phyloP scores from a whole-genome alignment of 2,329 filamentous ascomycete genomes.

The Scleromitrula shiraiana region DNA sequence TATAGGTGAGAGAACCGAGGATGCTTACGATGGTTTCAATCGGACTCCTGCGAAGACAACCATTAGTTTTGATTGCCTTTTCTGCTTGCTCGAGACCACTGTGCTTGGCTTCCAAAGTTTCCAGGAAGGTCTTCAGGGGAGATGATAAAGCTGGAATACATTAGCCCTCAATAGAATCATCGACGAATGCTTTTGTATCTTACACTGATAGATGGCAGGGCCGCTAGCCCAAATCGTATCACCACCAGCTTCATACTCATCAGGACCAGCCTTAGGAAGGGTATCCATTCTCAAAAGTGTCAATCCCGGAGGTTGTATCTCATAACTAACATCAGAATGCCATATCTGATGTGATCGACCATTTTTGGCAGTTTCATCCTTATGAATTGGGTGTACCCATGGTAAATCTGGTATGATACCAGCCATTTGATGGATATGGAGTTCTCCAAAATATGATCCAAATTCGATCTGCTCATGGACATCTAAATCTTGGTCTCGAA shows the following conservation, averaged over 20 bases:
- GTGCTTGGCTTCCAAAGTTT: constrained; percentile 4
- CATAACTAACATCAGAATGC: constrained; percentile 37
- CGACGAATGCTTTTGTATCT: constrained; percentile 37
- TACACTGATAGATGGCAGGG: constrained; percentile 39
- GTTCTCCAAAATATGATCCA: constrained; percentile 39
- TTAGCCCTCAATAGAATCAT: constrained; percentile 38
- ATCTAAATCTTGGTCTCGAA: constrained; percentile 38
- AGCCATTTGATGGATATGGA: constrained; percentile 8
- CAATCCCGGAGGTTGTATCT: constrained; percentile 42
- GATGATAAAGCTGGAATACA: constrained; percentile 24
- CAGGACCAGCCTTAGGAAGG: constrained; percentile 53
- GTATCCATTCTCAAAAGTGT: constrained; percentile 42
- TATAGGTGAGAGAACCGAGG: no score
- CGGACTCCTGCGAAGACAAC: constrained; percentile 21
- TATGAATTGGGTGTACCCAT: constrained; percentile 10
- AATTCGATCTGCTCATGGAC: constrained; percentile 36
- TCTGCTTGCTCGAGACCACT: constrained; percentile 1
- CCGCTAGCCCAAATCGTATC: constrained; percentile 51
- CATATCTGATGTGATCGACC: constrained; percentile 13
- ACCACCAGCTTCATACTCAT: constrained; percentile 35
- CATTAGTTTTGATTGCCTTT: background rate
- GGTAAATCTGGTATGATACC: constrained; percentile 8
- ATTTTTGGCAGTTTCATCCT: constrained; percentile 7
- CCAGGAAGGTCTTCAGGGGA: constrained; percentile 1
- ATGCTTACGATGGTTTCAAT: constrained; percentile 19